Conservation (phyloP, 768 basidiomycete genomes). For the Amylocystis lapponica region DNA sequence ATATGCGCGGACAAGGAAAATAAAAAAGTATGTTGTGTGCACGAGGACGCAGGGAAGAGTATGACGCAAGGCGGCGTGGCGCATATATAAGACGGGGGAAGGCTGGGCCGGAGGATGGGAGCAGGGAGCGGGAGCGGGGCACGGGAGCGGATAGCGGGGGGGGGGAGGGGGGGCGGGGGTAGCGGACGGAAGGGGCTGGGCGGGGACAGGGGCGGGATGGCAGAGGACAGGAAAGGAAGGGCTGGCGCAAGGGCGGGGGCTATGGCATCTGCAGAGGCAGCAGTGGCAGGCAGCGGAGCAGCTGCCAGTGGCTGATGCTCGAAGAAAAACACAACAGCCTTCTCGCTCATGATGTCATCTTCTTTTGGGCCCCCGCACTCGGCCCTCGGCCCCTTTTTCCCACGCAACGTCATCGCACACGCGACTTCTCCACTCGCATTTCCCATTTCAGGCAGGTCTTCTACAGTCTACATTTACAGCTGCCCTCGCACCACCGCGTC, state of each 20-base stretch:
- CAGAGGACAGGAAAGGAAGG: conserved; percentile 13
- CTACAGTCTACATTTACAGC: conserved; percentile 20
- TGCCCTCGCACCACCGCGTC: conserved; percentile 59
- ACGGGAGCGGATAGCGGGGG: conserved; percentile 3
- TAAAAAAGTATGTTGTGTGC: conserved; percentile 13
- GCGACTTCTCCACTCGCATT: background rate
- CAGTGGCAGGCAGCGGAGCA: conserved; percentile 18
- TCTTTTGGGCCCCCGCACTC: background rate
- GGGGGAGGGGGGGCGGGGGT: conserved; percentile 18
- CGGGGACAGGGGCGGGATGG: background rate
- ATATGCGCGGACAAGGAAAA: conserved; percentile 2
- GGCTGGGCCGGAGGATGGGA: background rate
- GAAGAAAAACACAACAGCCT: conserved; percentile 12
- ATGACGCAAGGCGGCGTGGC: conserved; percentile 13
- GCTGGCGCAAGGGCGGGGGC: conserved; percentile 17
- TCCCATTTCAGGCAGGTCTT: background rate
- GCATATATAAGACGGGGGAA: background rate
- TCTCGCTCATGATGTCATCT: conserved; percentile 17
- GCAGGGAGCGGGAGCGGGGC: conserved; percentile 6
- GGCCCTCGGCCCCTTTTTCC: conserved; percentile 3
- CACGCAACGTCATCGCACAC: conserved; percentile 21
- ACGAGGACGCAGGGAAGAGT: conserved; percentile 12
- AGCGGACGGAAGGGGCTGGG: conserved; percentile 26
- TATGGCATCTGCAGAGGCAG: conserved; percentile 15
- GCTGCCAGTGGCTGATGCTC: conserved; percentile 5